phyloP scores from a whole-genome alignment of 176 grass and related monocot species.

The Lolium perenne region DNA sequence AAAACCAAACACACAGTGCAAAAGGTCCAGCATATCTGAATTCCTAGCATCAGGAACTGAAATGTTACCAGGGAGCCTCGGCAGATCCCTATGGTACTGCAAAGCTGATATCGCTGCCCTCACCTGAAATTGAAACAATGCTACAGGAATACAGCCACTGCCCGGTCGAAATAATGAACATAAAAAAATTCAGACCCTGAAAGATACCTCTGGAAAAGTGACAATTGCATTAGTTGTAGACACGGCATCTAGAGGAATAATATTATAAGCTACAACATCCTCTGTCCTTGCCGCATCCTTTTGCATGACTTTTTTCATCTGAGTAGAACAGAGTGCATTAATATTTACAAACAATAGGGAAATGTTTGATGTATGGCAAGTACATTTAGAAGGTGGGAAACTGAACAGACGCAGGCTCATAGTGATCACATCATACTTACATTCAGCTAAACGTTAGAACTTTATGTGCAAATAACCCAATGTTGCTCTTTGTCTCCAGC shows the following conservation, averaged over 20 bases:
- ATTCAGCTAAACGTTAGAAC: background rate
- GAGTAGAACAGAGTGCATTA: conserved; percentile 40
- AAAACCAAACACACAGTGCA: conserved; percentile 87
- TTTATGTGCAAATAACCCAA: background rate
- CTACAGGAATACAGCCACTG: background rate
- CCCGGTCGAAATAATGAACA: background rate
- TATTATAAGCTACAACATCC: conserved; percentile 90
- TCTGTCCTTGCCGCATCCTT: conserved; percentile 90
- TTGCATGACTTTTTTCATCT: conserved; percentile 92
- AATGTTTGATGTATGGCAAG: conserved; percentile 16
- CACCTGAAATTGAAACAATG: conserved; percentile 61
- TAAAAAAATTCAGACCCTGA: conserved; percentile 26
- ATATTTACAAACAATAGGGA: conserved; percentile 17
- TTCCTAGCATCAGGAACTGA: conserved; percentile 75
- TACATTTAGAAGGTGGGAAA: conserved; percentile 17
- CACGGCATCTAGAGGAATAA: conserved; percentile 82
- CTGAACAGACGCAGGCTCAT: background rate
- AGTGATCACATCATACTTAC: conserved; percentile 9
- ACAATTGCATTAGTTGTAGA: conserved; percentile 80
- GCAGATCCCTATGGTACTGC: conserved; percentile 67
- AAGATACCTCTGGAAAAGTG: conserved; percentile 70
- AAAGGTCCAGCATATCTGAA: conserved; percentile 91
- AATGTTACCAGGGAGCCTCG: conserved; percentile 73
- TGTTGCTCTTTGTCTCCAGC: background rate
- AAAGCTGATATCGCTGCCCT: conserved; percentile 87